Base-by-base conservation (phyloP, 2,329 filamentous ascomycete species). In the Scleromitrula shiraiana region DNA sequence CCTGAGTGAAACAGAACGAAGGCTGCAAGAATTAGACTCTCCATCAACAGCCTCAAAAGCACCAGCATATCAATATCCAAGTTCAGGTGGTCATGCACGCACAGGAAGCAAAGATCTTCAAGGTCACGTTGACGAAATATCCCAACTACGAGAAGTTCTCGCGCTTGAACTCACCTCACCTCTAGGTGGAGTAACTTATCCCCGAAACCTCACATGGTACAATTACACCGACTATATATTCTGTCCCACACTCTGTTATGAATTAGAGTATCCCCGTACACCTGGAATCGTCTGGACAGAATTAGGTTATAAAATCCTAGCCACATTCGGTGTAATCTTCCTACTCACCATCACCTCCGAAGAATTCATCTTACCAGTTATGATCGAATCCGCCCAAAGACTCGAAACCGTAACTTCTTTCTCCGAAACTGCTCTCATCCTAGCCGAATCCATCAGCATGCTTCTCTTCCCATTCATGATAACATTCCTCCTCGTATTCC, bases 381-480 rank as follows among this genome's bases (percentile, higher is more conserved):
- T 97, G 47, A 75, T 78, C 55, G 85, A 91, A 53, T 87, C 88
- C 14, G 73, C 70, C 0, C 49, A 57, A 8, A 73, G 75, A 6
- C 73, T 83, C 43, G 71, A 75, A 52, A 62, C 63, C 7, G 61
- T 63, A 8, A 56, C 63, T 5, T 63, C 68, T 2, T 56, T 64
- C 7, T 68, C 76, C 2, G 93, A 97, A 53, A 80, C 78, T 48
- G 73, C 80, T 2, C 77, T 98, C 51, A 82, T 96, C 56, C 75
- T 98, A 20, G 80, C 86, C 23, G 93, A 97, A 72, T 89, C 86
- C 12, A 90, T 95, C 62, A 91, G 85, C 49, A 82, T 87, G 73
- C 79, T 98, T 15, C 77, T 98, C 19, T 97, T 96, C 68, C 93
- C 93, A 3, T 98, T 97, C 67, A 96, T 96, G 88, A 76, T 97